Evolutionary conservation across 768 basidiomycete genomes (phyloP).

Genomic region (Chalciporus chontae): DNA sequence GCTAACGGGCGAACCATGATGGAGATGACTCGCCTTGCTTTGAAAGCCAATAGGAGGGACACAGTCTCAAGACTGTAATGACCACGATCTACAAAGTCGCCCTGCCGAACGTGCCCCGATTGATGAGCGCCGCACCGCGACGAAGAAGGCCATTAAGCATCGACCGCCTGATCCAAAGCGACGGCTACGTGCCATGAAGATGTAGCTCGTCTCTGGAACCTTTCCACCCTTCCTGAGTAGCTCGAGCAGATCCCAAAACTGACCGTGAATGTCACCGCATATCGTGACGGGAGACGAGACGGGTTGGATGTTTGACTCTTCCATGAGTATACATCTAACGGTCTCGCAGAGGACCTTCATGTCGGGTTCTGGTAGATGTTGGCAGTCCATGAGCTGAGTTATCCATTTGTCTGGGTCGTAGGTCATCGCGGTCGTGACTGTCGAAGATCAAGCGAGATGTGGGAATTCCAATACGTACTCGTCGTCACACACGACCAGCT

Average conservation of each 20-base stretch:
- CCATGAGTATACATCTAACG: constrained; percentile 85
- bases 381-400: constrained; percentile 79
- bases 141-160: constrained; percentile 24
- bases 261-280: constrained; percentile 95
- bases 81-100: constrained; percentile 96
- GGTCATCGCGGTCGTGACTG: constrained; percentile 23
- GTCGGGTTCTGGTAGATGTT: constrained; percentile 84
- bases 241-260: constrained; percentile 96
- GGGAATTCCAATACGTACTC: constrained; percentile 8
- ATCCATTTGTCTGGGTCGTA: constrained; percentile 80
- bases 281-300: constrained; percentile 94
- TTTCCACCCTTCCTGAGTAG: constrained; percentile 81
- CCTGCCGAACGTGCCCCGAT: constrained; percentile 42
- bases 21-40: constrained; percentile 62
- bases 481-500: neutral
- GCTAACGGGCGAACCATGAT: neutral
- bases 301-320: constrained; percentile 97
- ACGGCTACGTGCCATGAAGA: constrained; percentile 86
- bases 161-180: constrained; percentile 23
- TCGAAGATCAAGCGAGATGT: constrained; percentile 2
- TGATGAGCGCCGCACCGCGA: neutral
- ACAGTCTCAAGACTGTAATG: constrained; percentile 97
- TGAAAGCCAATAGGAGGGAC: constrained; percentile 80
- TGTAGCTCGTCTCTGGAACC: constrained; percentile 87
- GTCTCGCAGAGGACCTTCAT: constrained; percentile 93